Evolutionary conservation across 345 rosid genomes (phyloP).

Genomic region (Syzygium aqueum): DNA sequence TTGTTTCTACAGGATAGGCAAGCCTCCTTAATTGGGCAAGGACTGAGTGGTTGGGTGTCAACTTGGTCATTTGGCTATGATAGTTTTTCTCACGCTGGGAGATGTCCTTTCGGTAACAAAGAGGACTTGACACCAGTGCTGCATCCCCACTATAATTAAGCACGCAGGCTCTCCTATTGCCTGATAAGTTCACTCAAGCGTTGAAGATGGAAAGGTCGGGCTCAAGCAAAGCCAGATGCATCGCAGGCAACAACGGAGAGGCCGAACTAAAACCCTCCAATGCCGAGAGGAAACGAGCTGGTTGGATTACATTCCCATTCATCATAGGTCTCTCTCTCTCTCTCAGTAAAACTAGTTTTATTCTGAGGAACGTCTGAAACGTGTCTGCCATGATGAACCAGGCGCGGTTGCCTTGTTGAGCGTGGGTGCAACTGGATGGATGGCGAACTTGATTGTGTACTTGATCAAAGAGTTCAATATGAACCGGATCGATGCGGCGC

Average conservation of each 20-base stretch:
- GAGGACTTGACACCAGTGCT: not conserved
- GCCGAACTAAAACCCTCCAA: not conserved
- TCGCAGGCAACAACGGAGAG: not conserved
- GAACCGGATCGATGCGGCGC: conserved; percentile 17
- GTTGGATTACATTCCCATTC: conserved; percentile 51
- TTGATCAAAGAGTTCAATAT: conserved; percentile 16
- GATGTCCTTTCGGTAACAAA: not conserved
- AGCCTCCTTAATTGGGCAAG: too few species aligned
- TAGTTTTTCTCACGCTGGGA: not conserved
- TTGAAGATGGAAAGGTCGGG: not conserved
- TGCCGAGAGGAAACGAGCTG: conserved; percentile 10
- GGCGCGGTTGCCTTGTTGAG: not conserved
- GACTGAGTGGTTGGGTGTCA: too few species aligned
- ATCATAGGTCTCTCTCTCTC: conserved; percentile 21
- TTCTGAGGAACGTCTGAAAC: not conserved
- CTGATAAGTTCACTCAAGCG: not conserved
- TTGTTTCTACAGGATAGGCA: too few species aligned
- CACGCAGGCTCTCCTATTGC: not conserved
- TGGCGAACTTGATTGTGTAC: conserved; percentile 19
- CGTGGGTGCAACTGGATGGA: conserved; percentile 19
- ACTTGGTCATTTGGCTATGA: not conserved
- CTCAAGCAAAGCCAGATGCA: not conserved
- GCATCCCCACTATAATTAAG: not conserved
- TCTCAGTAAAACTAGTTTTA: not conserved
- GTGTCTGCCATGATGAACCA: not conserved